Percentiles rank a stretch among this genome's conserved stretches.
Conservation (phyloP, 306 rosid genomes). For the Lathyrus sativus region DNA sequence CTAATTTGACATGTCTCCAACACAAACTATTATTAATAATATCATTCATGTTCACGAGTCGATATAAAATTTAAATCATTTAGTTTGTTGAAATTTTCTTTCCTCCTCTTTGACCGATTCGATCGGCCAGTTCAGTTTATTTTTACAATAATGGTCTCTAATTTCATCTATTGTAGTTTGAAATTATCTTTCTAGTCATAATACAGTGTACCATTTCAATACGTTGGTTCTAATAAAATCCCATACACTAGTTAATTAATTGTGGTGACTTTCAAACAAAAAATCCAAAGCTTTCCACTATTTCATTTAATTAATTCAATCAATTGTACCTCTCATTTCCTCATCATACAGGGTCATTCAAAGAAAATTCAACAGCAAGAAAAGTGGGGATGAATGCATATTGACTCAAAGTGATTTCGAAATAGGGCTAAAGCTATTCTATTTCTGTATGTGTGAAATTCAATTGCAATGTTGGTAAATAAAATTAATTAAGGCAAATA, state of each 20-base stretch:
- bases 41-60: too few species aligned
- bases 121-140: too few species aligned
- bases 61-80: too few species aligned
- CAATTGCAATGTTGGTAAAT: neutral
- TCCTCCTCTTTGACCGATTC: neutral
- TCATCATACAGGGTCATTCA: neutral
- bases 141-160: too few species aligned
- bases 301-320: neutral
- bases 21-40: too few species aligned
- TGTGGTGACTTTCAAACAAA: constrained; percentile 9
- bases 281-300: neutral
- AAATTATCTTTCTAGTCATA: neutral
- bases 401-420: neutral
- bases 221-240: neutral
- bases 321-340: neutral
- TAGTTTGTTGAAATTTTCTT: neutral
- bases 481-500: neutral
- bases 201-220: neutral
- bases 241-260: constrained; percentile 4
- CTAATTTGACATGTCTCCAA: too few species aligned
- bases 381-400: neutral
- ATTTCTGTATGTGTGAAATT: neutral
- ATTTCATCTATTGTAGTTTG: neutral
- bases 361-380: constrained; percentile 28
- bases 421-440: neutral